Base-by-base conservation (phyloP, 2,329 filamentous ascomycete species). In the Zymoseptoria tritici region DNA sequence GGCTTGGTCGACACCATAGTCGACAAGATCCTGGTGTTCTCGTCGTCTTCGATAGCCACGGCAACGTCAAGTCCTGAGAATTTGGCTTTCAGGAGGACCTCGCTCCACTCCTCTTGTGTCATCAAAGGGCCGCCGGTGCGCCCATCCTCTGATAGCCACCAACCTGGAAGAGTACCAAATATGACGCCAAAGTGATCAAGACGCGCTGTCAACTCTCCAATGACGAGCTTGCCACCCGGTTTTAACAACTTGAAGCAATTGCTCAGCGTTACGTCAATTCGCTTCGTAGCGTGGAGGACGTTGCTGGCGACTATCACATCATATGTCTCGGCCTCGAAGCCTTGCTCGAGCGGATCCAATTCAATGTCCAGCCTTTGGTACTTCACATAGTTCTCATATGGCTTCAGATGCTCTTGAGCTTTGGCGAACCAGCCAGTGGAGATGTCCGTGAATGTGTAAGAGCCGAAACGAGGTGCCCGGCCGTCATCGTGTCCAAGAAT, bases 391-490 rank as follows among this genome's bases (percentile, higher is more conserved):
- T 69, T 56, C 1, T 59, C 57, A 22, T 67, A 64, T 2, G 58
- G 50, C 0, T 62, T 52, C 11, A 78, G 73, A 2, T 57, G 60
- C 21, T 72, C 66, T 13, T 66, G 61, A 0, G 74, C 76, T 2
- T 67, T 62, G 5, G 73, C 71, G 49, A 81, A 77, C 67, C 77
- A 78, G 4, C 69, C 72, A 3, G 70, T 58, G 0, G 75, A 75
- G 8, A 79, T 73, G 60, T 80, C 78, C 0, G 80, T 80, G 66
- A 71, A 81, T 0, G 74, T 77, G 64, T 81, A 81, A 0, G 70
- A 72, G 1, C 67, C 62, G 54, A 75, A 77, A 7, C 46, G 46
- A 50, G 46, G 46, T 4, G 55, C 52, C 13, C 55, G 24, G 24
- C 42, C 57, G 16, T 55, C 20, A 13, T 21, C 20, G 46, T 50